Evolutionary conservation across 1,139 yeast species (phyloP), one percentile per base, ranked within the genome.

Genomic region (Geotrichum reessii): DNA sequence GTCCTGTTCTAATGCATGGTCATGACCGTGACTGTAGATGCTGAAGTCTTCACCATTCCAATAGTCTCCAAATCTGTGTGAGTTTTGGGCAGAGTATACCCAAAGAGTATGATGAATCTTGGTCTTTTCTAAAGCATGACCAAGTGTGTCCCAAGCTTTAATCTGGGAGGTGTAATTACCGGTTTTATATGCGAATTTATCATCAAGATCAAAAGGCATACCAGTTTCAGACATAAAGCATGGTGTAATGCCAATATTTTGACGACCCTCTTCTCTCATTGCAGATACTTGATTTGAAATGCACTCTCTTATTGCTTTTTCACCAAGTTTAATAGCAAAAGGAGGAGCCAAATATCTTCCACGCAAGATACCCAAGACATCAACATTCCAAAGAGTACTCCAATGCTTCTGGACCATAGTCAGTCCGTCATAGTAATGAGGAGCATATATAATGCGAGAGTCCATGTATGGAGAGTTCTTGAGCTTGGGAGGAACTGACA

Each of bases 21-120:
- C 60, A 50, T 65, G 66, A 58, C 57, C 67, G 58, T 60, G 63
- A 44, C 55, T 44, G 11, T 91, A 85, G 62, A 90, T 81, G 0
- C 96, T 86, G 67, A 90, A 89, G 69, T 90, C 97, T 68, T 90
- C 97, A 63, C 87, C 83, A 67, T 90, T 90, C 95, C 96, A 90
- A 49, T 80, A 72, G 69, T 90, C 97, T 0, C 97, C 97, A 84
- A 86, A 83, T 65, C 78, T 75, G 68, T 89, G 95, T 56, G 81
- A 75, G 68, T 89, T 90, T 52, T 77, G 74, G 14, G 84, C 76
- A 47, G 87, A 81, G 69, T 90, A 90, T 64, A 90, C 83, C 97
- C 97, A 90, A 66, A 82, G 82, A 1, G 95, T 84, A 67, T 83
- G 88, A 46, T 87, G 81, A 71, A 89, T 74, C 57, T 81, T 79